Evolutionary conservation across 2,329 filamentous ascomycete genomes (phyloP), one percentile per base, ranked within the genome.

Genomic region (Pleurostoma richardsiae): DNA sequence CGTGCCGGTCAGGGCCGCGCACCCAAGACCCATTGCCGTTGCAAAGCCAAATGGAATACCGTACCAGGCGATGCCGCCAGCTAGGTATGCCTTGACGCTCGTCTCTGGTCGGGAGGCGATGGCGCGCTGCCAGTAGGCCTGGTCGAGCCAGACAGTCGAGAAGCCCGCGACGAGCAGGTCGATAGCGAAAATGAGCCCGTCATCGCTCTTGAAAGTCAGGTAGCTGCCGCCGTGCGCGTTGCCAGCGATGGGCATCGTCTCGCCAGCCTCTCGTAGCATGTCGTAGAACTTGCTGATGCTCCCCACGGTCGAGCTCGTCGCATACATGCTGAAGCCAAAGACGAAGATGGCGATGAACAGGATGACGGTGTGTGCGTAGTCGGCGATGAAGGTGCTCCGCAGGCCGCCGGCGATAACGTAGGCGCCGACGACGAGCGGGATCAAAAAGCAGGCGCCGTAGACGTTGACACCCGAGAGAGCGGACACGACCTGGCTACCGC

Each of bases 81-180:
- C 54, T 6, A 71, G 58, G 47, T 71, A 72, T 2, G 66, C 69
- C 43, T 64, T 65, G 3, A 70, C 68, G 0, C 62, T 62, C 0
- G 66, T 70, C 47, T 68, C 62, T 0, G 68, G 69, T 26, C 63
- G 54, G 0, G 64, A 67, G 5, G 68, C 68, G 48, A 72, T 70
- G 4, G 68, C 69, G 2, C 68, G 64, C 53, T 72, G 68, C 69
- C 68, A 71, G 50, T 71, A 72, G 2, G 63, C 67, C 55, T 71
- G 67, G 49, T 71, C 68, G 1, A 70, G 58, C 60, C 63, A 71
- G 10, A 66, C 62, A 19, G 55, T 61, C 11, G 52, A 56, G 46
- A 71, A 68, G 0, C 66, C 63, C 1, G 64, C 59, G 0, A 67
- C 56, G 33, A 71, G 62, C 5, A 68, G 44, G 47, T 65, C 59